phyloP scores from a whole-genome alignment of 768 basidiomycete genomes.

The Hygrocybe coccinea region DNA sequence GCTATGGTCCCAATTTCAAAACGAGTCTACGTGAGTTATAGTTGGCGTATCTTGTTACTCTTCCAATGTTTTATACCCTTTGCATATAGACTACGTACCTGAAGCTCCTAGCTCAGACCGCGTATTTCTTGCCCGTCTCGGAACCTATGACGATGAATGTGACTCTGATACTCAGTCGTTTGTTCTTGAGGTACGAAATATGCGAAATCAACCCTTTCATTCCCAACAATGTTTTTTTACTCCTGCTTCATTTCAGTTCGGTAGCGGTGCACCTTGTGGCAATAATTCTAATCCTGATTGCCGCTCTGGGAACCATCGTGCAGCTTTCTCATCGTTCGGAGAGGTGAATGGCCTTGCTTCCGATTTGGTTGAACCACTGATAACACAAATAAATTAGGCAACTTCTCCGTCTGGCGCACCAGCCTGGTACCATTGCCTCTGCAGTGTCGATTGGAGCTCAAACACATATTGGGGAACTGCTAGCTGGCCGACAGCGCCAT shows the following conservation, averaged over 20 bases:
- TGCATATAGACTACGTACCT: not conserved
- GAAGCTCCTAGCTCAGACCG: not conserved
- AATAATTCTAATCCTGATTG: not conserved
- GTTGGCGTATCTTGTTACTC: too few species aligned
- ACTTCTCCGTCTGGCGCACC: not conserved
- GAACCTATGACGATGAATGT: not conserved
- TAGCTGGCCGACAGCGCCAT: not conserved
- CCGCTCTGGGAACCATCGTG: not conserved
- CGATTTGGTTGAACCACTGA: too few species aligned
- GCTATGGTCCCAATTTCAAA: not conserved
- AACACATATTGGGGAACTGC: not conserved
- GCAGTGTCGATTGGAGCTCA: not conserved
- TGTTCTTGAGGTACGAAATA: not conserved
- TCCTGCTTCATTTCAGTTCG: not conserved
- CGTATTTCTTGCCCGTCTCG: not conserved
- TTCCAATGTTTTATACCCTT: too few species aligned
- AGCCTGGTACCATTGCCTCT: not conserved
- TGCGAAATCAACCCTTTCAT: not conserved
- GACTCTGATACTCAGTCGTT: not conserved
- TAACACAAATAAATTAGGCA: too few species aligned
- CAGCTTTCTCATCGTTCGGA: not conserved
- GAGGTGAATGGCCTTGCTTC: too few species aligned
- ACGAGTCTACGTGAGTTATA: not conserved
- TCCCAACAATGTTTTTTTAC: not conserved
- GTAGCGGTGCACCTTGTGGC: not conserved